Percentiles rank a stretch among this genome's conserved stretches.
Conservation (phyloP, 1,139 yeast genomes). For the Suhomyces coccinellae region DNA sequence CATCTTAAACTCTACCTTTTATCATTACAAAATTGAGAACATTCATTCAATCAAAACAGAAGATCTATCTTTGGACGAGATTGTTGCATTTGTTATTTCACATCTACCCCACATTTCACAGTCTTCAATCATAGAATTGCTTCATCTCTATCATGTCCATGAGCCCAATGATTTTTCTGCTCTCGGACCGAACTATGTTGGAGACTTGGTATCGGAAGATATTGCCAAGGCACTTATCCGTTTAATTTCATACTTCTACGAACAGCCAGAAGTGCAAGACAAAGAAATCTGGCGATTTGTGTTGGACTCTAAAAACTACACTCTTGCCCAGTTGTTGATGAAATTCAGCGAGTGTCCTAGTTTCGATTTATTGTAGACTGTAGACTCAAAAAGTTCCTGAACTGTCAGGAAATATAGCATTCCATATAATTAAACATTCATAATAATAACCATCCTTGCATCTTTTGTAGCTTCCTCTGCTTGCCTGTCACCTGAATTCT, state of each 20-base stretch:
- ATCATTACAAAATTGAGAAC: slow-evolving; percentile 11
- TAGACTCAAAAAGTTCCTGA: too few species aligned
- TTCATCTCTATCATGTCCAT: slow-evolving; percentile 12
- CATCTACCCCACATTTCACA: slow-evolving; percentile 3
- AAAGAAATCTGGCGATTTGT: slow-evolving; percentile 23
- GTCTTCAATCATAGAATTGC: slow-evolving; percentile 5
- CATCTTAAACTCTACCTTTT: slow-evolving; percentile 13
- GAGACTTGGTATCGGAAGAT: slow-evolving; percentile 11
- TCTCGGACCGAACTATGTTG: slow-evolving; percentile 10
- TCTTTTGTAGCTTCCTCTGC: too few species aligned
- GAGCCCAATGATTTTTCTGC: slow-evolving; percentile 13
- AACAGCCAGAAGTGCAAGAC: slow-evolving; percentile 11
- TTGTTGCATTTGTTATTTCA: slow-evolving; percentile 3
- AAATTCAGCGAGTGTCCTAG: slow-evolving; percentile 19
- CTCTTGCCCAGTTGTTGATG: slow-evolving; percentile 22
- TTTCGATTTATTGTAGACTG: slow-evolving; percentile 6
- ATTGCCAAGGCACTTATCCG: slow-evolving; percentile 13
- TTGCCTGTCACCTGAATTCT: too few species aligned
- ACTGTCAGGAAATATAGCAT: too few species aligned
- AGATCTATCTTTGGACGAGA: slow-evolving; percentile 7
- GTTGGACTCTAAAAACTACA: slow-evolving; percentile 19
- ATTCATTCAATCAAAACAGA: slow-evolving; percentile 4
- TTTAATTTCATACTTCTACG: slow-evolving; percentile 16
- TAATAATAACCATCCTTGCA: too few species aligned
- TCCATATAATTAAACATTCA: too few species aligned